A percentile compares a stretch with the other conserved stretches of the same genome.
phyloP scores from a whole-genome alignment of 2,329 filamentous ascomycete genomes.

The Aspergillus calidoustus region DNA sequence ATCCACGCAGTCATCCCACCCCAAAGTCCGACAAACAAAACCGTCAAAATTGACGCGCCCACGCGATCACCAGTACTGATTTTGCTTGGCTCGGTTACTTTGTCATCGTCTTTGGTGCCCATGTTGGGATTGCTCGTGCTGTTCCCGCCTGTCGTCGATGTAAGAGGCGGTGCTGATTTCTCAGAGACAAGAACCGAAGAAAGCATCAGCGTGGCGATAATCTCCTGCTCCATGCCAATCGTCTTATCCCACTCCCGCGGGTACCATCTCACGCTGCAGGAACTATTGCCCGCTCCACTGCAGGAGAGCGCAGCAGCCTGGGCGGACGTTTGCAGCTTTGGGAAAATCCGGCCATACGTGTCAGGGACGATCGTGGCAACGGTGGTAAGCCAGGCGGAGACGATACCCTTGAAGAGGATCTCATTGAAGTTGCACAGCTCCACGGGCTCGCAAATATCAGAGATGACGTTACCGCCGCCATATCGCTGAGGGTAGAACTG shows the following conservation, averaged over 20 bases:
- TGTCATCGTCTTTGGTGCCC: slow-evolving; percentile 26
- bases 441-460: slow-evolving; percentile 68
- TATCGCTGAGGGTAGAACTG: slow-evolving; percentile 54
- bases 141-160: slow-evolving; percentile 59
- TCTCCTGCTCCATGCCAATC: slow-evolving; percentile 69
- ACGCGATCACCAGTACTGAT: slow-evolving; percentile 42
- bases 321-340: slow-evolving; percentile 63
- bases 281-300: slow-evolving; percentile 61
- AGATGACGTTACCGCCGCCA: slow-evolving; percentile 55
- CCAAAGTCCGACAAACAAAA: slow-evolving; percentile 35
- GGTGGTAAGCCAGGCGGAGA: slow-evolving; percentile 68
- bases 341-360: slow-evolving; percentile 59
- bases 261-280: slow-evolving; percentile 69
- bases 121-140: slow-evolving; percentile 45
- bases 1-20: slow-evolving; percentile 38
- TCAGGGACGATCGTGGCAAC: slow-evolving; percentile 67
- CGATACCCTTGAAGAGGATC: slow-evolving; percentile 72
- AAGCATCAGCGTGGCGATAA: slow-evolving; percentile 68
- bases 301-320: slow-evolving; percentile 66
- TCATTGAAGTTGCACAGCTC: slow-evolving; percentile 71
- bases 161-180: slow-evolving; percentile 44
- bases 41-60: slow-evolving; percentile 45
- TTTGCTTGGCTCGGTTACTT: slow-evolving; percentile 15
- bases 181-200: slow-evolving; percentile 61
- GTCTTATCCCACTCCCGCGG: slow-evolving; percentile 58